Evolutionary conservation across 2,329 filamentous ascomycete genomes (phyloP).

Genomic region (Nectriaceae sp.): DNA sequence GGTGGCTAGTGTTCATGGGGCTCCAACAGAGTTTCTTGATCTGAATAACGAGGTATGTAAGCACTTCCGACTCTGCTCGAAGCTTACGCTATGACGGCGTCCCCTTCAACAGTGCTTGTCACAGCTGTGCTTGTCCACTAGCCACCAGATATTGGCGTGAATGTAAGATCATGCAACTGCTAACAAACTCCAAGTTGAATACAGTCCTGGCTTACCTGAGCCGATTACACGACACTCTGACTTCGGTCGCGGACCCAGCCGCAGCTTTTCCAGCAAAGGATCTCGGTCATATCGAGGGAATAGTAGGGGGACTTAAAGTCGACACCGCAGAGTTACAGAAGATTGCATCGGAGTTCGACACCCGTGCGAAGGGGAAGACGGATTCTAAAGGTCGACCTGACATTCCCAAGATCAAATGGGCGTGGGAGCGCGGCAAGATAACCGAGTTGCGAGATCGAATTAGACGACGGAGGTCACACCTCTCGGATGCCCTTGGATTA

Average conservation of each 20-base stretch:
- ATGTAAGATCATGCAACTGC: no score
- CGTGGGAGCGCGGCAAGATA: neutral
- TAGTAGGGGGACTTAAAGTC: neutral
- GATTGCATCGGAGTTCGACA: neutral
- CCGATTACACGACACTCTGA: neutral
- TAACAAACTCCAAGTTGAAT: neutral
- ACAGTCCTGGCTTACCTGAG: neutral
- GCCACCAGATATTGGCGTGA: no score
- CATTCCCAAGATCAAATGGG: neutral
- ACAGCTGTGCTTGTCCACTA: no score
- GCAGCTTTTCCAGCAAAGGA: neutral
- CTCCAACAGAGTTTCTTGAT: neutral
- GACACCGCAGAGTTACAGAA: neutral
- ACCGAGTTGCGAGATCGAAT: neutral
- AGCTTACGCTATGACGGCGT: no score
- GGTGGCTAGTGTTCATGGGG: neutral
- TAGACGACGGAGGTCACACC: neutral
- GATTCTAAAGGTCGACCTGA: neutral
- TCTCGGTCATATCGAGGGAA: neutral
- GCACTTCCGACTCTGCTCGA: no score
- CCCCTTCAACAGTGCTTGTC: no score
- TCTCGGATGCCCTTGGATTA: neutral
- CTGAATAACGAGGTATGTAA: neutral
- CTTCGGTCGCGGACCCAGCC: neutral
- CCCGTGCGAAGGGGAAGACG: neutral